Conservation (phyloP, 345 rosid species). For the Melaleuca quinquenervia region DNA sequence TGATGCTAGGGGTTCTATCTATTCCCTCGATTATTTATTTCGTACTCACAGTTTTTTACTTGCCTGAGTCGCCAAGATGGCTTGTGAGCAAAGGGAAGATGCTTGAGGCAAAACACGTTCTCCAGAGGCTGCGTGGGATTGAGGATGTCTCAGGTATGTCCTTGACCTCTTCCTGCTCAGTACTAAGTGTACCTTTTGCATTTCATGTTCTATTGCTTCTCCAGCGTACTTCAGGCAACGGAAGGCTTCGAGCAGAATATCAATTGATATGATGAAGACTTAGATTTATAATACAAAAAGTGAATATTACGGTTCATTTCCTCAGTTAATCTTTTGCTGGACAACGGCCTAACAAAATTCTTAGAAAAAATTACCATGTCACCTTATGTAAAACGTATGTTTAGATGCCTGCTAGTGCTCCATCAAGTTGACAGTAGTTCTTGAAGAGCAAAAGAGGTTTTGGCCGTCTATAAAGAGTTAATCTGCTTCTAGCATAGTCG, state of each 20-base stretch:
- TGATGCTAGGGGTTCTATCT: conserved; percentile 91
- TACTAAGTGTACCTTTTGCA: background rate
- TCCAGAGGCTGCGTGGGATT: conserved; percentile 78
- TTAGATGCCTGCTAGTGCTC: background rate
- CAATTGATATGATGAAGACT: background rate
- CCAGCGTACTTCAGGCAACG: background rate
- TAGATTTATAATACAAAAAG: background rate
- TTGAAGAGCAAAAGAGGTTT: background rate
- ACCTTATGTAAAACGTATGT: background rate
- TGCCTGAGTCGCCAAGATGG: conserved; percentile 99
- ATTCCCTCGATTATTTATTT: conserved; percentile 70
- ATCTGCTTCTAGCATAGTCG: background rate
- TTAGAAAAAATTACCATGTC: background rate
- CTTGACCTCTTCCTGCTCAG: background rate
- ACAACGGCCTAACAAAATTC: background rate
- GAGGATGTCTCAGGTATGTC: conserved; percentile 81
- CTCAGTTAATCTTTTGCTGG: background rate
- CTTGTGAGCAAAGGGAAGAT: conserved; percentile 93
- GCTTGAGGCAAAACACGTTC: conserved; percentile 76
- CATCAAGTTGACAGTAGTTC: background rate
- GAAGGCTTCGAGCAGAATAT: background rate
- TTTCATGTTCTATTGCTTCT: background rate
- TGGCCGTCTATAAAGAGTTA: background rate
- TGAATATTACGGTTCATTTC: background rate
- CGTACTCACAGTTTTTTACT: conserved; percentile 55